Evolutionary conservation across 352 stramenopile species (phyloP).

Genomic region (Globisporangium spiculum): DNA sequence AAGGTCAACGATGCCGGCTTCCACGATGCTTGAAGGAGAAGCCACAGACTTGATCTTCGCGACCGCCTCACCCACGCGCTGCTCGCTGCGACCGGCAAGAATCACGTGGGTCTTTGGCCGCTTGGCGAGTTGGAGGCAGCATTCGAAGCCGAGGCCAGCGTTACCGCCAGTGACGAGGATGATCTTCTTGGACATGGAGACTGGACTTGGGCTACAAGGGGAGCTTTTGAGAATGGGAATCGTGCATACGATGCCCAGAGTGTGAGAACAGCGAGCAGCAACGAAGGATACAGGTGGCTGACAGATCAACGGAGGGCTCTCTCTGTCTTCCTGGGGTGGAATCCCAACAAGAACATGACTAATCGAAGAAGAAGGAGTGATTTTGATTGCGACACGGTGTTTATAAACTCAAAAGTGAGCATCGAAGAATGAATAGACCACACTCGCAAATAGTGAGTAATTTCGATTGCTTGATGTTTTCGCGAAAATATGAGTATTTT

Average conservation of each 20-base stretch:
- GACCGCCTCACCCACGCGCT: conserved; percentile 24
- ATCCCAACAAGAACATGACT: too few species aligned
- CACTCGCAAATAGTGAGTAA: too few species aligned
- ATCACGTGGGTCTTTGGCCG: conserved; percentile 28
- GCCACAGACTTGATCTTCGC: conserved; percentile 11
- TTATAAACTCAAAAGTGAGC: too few species aligned
- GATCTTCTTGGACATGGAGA: conserved; percentile 19
- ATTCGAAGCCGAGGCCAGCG: conserved; percentile 30
- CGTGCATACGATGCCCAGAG: not conserved
- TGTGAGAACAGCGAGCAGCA: not conserved
- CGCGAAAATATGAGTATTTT: too few species aligned
- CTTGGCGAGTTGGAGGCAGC: conserved; percentile 23
- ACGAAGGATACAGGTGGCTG: not conserved
- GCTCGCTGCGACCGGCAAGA: conserved; percentile 25
- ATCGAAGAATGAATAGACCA: too few species aligned
- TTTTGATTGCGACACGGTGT: too few species aligned
- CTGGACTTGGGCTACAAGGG: not conserved
- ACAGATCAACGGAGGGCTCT: too few species aligned
- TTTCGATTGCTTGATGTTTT: too few species aligned
- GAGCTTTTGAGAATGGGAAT: not conserved
- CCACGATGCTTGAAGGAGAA: conserved; percentile 15
- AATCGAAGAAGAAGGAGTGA: too few species aligned
- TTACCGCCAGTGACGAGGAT: conserved; percentile 37
- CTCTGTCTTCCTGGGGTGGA: too few species aligned
- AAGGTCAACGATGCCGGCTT: conserved; percentile 32